Evolutionary conservation across 2,329 filamentous ascomycete species (phyloP).

Genomic region (Exserohilum turcica): DNA sequence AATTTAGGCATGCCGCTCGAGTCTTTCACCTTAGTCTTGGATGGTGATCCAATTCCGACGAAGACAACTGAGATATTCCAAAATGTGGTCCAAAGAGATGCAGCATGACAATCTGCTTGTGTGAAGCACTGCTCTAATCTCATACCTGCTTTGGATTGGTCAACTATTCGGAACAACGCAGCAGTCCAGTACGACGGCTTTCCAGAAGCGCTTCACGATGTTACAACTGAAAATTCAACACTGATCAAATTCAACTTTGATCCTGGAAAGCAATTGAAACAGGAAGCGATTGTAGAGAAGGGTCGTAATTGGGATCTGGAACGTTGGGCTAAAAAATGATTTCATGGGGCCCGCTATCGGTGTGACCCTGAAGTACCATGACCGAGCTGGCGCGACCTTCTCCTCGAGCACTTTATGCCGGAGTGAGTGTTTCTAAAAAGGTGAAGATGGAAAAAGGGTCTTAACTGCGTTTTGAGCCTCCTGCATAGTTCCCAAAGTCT

Average conservation of each 20-base stretch:
- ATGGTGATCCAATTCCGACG: conserved; percentile 6
- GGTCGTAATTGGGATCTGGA: neutral
- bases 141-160: neutral
- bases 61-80: neutral
- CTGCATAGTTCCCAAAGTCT: too few relatives aligned
- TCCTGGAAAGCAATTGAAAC: neutral
- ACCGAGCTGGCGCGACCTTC: too few relatives aligned
- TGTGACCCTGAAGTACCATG: too few relatives aligned
- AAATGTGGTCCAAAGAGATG: neutral
- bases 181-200: neutral
- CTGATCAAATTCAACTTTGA: neutral
- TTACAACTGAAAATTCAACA: neutral
- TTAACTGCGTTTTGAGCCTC: too few relatives aligned
- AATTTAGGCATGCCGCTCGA: conserved; percentile 12
- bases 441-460: too few relatives aligned
- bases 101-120: neutral
- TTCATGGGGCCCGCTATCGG: too few relatives aligned
- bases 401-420: too few relatives aligned
- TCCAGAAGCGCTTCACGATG: neutral
- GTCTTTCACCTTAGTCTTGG: conserved; percentile 11
- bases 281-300: neutral
- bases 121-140: neutral
- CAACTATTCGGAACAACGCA: neutral
- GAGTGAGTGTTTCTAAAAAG: too few relatives aligned
- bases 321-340: too few relatives aligned